Base-by-base conservation (phyloP, 306 rosid species). In the Castanea crenata region DNA sequence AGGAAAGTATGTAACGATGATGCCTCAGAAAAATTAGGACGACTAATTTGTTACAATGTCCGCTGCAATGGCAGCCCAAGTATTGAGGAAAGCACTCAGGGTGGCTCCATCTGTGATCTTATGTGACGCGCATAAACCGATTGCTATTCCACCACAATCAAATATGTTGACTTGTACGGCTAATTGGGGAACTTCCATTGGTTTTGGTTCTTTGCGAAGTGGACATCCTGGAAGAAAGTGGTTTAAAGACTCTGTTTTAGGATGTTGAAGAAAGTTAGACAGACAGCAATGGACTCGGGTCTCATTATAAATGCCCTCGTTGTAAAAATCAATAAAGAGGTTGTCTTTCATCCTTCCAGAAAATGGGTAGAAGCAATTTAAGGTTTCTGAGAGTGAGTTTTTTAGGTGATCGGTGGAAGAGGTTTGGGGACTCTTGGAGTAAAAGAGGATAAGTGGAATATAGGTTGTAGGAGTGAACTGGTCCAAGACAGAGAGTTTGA, bases 261-360 rank as follows among this genome's bases (percentile, higher is more conserved):
- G 82, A 46, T 79, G 87, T 74, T 75, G 74, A 4, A 90, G 85
- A 62, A 83, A 90, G 55, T 90, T 87, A 1, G 73, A 54, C 79
- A 87, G 72, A 23, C 29, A n/a, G 10, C 55, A 77, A 61, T 77
- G 82, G n/a, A 85, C 91, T 19, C 55, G 74, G 76, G 92, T 88
- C 74, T 90, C 94, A 18, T 71, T 35, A 76, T 20, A 90, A 25
- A 79, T 82, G 34, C 94, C 92, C 34, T 87, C 87, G n/a, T 83
- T 84, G 55, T 88, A 88, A 55, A 85, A 85, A 44, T 81, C 71
- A 38, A 90, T 54, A 29, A 78, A 83, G 23, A 81, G 31, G 55
- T 78, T 83, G 20, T 87, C 19, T 35, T 35, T 1, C 41, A 35
- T 6, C 41, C 2, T 35, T 35, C 41, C 8, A 6, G 2, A 35